Evolutionary conservation across 2,329 filamentous ascomycete species (phyloP).

Genomic region (Xylaria sp.): DNA sequence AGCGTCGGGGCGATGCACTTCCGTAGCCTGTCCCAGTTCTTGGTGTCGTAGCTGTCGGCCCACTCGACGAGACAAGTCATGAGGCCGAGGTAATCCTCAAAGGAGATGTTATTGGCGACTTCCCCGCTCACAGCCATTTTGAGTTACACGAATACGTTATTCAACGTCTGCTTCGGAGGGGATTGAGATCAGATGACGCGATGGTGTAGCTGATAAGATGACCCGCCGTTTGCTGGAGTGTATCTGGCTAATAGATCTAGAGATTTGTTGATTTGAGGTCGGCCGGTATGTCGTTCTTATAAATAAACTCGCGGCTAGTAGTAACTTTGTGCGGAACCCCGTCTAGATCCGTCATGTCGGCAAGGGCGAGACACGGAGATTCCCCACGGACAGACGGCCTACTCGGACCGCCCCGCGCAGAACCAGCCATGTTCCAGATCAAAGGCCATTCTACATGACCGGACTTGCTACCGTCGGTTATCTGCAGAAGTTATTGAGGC

Average conservation of each 20-base stretch:
- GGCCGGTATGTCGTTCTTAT: slow-evolving; percentile 7
- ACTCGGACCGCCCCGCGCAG: neutral
- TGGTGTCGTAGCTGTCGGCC: slow-evolving; percentile 73
- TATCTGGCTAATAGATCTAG: neutral
- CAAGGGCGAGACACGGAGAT: slow-evolving; percentile 26
- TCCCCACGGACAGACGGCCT: slow-evolving; percentile 34
- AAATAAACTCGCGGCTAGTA: neutral
- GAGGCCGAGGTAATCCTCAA: slow-evolving; percentile 50
- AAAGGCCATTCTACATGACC: neutral
- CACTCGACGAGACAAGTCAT: slow-evolving; percentile 60
- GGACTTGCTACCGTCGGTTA: neutral
- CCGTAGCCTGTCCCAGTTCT: slow-evolving; percentile 69
- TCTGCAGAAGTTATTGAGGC: neutral
- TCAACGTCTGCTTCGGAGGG: neutral
- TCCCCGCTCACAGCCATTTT: slow-evolving; percentile 30
- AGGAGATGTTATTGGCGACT: slow-evolving; percentile 40
- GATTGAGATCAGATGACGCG: neutral
- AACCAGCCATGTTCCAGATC: slow-evolving; percentile 13
- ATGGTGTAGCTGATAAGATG: neutral
- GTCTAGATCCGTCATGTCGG: slow-evolving; percentile 23
- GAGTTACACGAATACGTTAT: neutral
- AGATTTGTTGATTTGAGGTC: neutral
- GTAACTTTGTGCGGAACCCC: slow-evolving; percentile 14
- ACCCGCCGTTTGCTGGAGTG: neutral
- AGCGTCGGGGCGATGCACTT: slow-evolving; percentile 72